Conservation (phyloP, 768 basidiomycete genomes). For the Coprinopsis marcescibilis region DNA sequence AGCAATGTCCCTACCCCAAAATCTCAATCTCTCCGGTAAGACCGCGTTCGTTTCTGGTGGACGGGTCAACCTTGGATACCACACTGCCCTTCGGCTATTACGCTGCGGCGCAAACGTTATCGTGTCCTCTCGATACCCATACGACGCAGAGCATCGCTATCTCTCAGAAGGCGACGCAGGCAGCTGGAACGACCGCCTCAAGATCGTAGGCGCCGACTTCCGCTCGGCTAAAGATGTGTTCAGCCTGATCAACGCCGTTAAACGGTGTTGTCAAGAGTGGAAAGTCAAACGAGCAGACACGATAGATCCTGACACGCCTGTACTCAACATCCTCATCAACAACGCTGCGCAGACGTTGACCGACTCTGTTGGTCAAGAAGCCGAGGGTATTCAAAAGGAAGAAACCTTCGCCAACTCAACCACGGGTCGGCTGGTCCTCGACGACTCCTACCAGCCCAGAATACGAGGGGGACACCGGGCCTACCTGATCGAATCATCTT, state of each 20-base stretch:
- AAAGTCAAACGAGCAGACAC: neutral
- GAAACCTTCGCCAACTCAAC: constrained; percentile 10
- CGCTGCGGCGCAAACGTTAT: constrained; percentile 27
- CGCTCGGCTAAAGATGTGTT: constrained; percentile 29
- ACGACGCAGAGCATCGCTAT: constrained; percentile 26
- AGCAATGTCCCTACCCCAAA: constrained; percentile 20
- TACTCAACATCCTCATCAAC: constrained; percentile 28
- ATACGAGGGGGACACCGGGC: constrained; percentile 8
- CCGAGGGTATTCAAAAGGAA: constrained; percentile 21
- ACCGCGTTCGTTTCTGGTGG: constrained; percentile 29
- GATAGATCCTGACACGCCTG: constrained; percentile 7
- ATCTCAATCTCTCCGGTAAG: constrained; percentile 21
- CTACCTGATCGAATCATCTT: neutral
- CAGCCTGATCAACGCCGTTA: constrained; percentile 21
- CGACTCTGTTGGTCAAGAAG: constrained; percentile 22
- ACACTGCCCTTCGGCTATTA: constrained; percentile 25
- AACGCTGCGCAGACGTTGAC: constrained; percentile 33
- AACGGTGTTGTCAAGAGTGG: constrained; percentile 18
- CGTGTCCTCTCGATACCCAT: constrained; percentile 27
- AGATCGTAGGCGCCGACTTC: constrained; percentile 29
- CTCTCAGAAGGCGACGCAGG: constrained; percentile 21
- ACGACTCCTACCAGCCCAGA: constrained; percentile 2
- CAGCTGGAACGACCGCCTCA: constrained; percentile 21
- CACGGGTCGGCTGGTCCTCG: neutral
- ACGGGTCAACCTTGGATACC: constrained; percentile 28